phyloP scores from a whole-genome alignment of 164 flowering plant genomes.

The Magnolia sinica region DNA sequence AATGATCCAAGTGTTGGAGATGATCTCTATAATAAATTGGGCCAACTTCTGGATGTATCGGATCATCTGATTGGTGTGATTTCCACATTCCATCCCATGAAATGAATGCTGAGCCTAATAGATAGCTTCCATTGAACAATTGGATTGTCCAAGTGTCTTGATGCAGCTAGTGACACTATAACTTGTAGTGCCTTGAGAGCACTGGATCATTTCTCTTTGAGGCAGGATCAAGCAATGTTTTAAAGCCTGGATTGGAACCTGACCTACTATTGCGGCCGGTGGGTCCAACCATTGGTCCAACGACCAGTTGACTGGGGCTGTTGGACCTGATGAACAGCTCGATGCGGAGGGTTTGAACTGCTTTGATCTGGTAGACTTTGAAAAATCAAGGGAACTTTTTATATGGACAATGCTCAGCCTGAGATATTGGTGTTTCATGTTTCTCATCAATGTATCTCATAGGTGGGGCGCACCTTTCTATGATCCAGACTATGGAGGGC shows the following conservation, averaged over 20 bases:
- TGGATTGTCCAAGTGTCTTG: background rate
- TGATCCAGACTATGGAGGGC: background rate
- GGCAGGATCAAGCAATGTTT: too few species aligned
- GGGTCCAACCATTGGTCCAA: background rate
- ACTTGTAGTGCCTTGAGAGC: background rate
- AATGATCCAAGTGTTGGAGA: background rate
- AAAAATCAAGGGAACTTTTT: background rate
- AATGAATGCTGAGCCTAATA: background rate
- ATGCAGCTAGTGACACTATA: background rate
- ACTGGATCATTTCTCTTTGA: too few species aligned
- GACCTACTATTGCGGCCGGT: background rate
- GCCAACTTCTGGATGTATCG: background rate
- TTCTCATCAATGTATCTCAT: too few species aligned
- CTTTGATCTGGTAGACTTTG: background rate
- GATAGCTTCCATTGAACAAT: background rate
- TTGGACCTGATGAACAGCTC: background rate
- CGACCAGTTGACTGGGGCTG: background rate
- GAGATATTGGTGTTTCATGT: too few species aligned
- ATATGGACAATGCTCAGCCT: too few species aligned
- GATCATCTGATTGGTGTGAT: background rate
- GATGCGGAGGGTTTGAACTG: background rate
- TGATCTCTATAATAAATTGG: background rate
- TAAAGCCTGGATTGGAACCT: background rate
- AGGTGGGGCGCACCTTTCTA: background rate
- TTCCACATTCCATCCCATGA: background rate